Percentiles rank a stretch among this genome's conserved stretches.
phyloP scores from a whole-genome alignment of 2,329 filamentous ascomycete species.

The Zasmidium citrigriseum region DNA sequence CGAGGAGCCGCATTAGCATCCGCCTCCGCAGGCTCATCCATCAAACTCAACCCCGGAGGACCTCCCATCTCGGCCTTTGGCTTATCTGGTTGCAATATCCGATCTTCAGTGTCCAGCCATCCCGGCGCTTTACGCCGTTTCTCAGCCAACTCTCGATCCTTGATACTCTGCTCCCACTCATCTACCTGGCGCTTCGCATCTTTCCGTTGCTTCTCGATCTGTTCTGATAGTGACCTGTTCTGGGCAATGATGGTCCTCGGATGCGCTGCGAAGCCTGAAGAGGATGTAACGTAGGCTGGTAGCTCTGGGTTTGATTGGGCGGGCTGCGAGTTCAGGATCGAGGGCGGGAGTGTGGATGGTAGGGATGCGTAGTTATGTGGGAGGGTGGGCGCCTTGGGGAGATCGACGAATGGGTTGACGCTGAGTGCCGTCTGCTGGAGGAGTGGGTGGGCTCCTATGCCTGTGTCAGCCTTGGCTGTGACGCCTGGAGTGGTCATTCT shows the following conservation, averaged over 20 bases:
- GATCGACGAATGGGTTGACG: slow-evolving; percentile 89
- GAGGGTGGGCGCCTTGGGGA: slow-evolving; percentile 85
- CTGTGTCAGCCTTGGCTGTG: background rate
- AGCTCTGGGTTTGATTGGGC: slow-evolving; percentile 41
- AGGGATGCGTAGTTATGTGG: slow-evolving; percentile 94
- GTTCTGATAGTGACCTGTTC: slow-evolving; percentile 74
- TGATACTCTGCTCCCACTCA: slow-evolving; percentile 68
- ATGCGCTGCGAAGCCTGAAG: slow-evolving; percentile 76
- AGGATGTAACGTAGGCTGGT: slow-evolving; percentile 73
- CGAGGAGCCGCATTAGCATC: slow-evolving; percentile 10
- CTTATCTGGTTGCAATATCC: slow-evolving; percentile 68
- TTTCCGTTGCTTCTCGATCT: slow-evolving; percentile 68
- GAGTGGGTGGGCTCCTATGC: slow-evolving; percentile 69
- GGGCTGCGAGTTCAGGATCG: slow-evolving; percentile 55
- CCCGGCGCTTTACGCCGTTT: slow-evolving; percentile 78
- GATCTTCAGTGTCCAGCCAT: slow-evolving; percentile 74
- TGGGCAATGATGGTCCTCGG: slow-evolving; percentile 83
- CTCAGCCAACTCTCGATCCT: slow-evolving; percentile 70
- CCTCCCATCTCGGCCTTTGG: slow-evolving; percentile 22
- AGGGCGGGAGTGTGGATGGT: slow-evolving; percentile 80
- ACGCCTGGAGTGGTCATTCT: slow-evolving; percentile 5
- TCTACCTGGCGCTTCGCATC: slow-evolving; percentile 68
- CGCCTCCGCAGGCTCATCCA: slow-evolving; percentile 25
- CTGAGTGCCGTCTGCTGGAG: slow-evolving; percentile 91
- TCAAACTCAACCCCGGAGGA: slow-evolving; percentile 16